Evolutionary conservation across 2,329 filamentous ascomycete species (phyloP), one percentile per base, ranked within the genome.

Genomic region (Gnomoniopsis smithogilvyi): DNA sequence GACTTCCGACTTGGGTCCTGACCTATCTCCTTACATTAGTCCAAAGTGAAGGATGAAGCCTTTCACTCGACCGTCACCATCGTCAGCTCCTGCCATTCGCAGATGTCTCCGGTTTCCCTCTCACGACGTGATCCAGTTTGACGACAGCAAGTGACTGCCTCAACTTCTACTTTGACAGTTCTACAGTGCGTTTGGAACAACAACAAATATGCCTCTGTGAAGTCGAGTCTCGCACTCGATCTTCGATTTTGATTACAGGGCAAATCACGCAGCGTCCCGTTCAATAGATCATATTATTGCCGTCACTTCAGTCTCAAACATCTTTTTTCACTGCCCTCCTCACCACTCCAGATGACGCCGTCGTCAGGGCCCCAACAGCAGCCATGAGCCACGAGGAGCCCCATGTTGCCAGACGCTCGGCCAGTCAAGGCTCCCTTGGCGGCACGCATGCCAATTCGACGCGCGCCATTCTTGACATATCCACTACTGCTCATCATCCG

Each of bases 391-490:
- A 67, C 65, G 65, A 67, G 14, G 61, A 64, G n/a, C 36, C 58
- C 15, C 64, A 52, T 34, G 60, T 58, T 24, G 54, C 65, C 22
- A 61, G 70, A 56, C 73, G 73, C 59, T 74, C 74, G 34, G 67
- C 67, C 59, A 79, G 77, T 56, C 74, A 77, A 68, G 71, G 69
- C 51, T 74, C 76, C 4, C 70, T 78, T 47, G 68, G 69, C 59
- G 69, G 66, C 59, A 67, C 65, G 21, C 73, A 72, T 64, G 64
- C 63, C 33, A 56, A 67, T 24, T 69, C 72, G 26, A 66, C 63
- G 41, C 64, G 65, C 36, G 65, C 64, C 19, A 60, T 63, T n/a
- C 46, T 58, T 10, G 54, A 64, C 19, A 60, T 63, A 15, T 45
- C 57, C 7, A 56, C 53, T 11, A 24, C 45, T 47, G 34, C 50